phyloP scores from a whole-genome alignment of 1,139 yeast species.

The Pichia sp. region DNA sequence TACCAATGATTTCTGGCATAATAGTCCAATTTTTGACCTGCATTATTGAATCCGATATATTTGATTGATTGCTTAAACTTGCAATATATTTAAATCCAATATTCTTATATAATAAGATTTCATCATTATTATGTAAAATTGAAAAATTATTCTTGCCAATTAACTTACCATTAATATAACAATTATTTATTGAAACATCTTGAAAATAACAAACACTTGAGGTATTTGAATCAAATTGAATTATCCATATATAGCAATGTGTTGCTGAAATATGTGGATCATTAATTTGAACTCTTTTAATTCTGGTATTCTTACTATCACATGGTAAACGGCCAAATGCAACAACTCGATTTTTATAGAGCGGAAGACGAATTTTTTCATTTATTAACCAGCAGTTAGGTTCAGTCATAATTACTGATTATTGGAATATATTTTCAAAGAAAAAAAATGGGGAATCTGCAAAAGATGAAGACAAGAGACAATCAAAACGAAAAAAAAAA shows the following conservation, averaged over 20 bases:
- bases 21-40: slow-evolving; percentile 37
- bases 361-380: slow-evolving; percentile 30
- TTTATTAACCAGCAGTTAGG: slow-evolving; percentile 1
- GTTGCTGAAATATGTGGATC: slow-evolving; percentile 18
- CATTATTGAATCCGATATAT: neutral
- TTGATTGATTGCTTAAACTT: neutral
- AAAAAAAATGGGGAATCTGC: neutral
- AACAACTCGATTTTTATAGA: slow-evolving; percentile 56
- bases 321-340: slow-evolving; percentile 51
- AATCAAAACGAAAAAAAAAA: neutral
- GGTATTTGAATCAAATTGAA: slow-evolving; percentile 42
- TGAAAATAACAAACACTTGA: slow-evolving; percentile 46
- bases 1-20: slow-evolving; percentile 41
- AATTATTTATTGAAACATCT: slow-evolving; percentile 52
- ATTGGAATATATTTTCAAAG: too few relatives aligned
- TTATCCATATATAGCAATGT: slow-evolving; percentile 26
- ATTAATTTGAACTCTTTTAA: slow-evolving; percentile 12
- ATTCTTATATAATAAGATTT: slow-evolving; percentile 25
- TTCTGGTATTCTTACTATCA: slow-evolving; percentile 41
- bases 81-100: slow-evolving; percentile 1
- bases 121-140: slow-evolving; percentile 42
- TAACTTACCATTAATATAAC: slow-evolving; percentile 36
- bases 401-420: neutral
- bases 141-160: slow-evolving; percentile 24
- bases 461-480: too few relatives aligned